Percentiles rank a stretch among this genome's conserved stretches.
Evolutionary conservation across 352 stramenopile genomes (phyloP).

Genomic region (Proteromonas lacertae): DNA sequence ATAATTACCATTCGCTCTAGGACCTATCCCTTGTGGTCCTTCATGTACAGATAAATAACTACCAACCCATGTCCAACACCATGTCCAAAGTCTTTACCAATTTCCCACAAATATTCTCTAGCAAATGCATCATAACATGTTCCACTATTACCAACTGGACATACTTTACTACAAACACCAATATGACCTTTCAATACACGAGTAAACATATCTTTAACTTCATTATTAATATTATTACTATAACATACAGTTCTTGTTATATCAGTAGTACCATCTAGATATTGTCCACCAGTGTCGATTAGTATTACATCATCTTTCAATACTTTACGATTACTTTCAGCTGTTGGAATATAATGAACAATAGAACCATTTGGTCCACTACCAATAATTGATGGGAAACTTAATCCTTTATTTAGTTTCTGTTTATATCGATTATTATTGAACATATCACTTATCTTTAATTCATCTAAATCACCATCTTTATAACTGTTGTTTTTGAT

Average conservation of each 20-base stretch:
- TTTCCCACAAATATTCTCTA: slow-evolving; percentile 55
- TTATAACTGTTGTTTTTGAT: slow-evolving; percentile 6
- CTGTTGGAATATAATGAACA: slow-evolving; percentile 39
- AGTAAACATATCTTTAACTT: too few relatives aligned
- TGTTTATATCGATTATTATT: slow-evolving; percentile 36
- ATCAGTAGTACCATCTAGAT: slow-evolving; percentile 88
- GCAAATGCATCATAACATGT: slow-evolving; percentile 82
- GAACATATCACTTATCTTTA: slow-evolving; percentile 31
- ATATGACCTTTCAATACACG: slow-evolving; percentile 2
- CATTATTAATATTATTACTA: too few relatives aligned
- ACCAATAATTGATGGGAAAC: slow-evolving; percentile 88
- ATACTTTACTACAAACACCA: neutral
- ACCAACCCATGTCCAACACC: slow-evolving; percentile 82
- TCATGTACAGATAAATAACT: slow-evolving; percentile 86
- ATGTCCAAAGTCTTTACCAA: slow-evolving; percentile 81
- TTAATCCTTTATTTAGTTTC: slow-evolving; percentile 49
- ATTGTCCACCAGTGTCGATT: slow-evolving; percentile 93
- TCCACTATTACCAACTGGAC: slow-evolving; percentile 48
- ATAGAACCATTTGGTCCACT: slow-evolving; percentile 52
- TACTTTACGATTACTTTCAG: slow-evolving; percentile 34
- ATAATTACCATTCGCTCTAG: slow-evolving; percentile 18
- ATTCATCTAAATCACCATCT: slow-evolving; percentile 18
- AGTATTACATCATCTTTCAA: slow-evolving; percentile 67
- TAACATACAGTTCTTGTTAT: slow-evolving; percentile 39
- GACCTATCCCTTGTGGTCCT: slow-evolving; percentile 24